Conservation (phyloP, 495 filamentous ascomycete genomes). For the Neurospora sp. region DNA sequence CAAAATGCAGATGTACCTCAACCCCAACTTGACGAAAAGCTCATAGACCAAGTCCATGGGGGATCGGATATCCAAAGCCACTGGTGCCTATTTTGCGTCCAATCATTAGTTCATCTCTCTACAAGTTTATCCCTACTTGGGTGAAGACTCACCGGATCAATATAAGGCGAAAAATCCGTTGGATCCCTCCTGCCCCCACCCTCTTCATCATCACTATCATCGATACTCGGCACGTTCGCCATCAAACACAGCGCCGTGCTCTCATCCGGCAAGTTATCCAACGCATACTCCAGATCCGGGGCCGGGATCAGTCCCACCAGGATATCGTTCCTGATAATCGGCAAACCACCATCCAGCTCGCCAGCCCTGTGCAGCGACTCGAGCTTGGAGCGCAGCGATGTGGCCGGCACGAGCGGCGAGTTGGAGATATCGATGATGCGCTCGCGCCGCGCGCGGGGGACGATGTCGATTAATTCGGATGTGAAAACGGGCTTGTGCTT, state of each 20-base stretch:
- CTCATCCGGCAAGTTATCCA: slow-evolving; percentile 73
- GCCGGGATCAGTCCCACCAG: slow-evolving; percentile 87
- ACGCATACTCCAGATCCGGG: slow-evolving; percentile 86
- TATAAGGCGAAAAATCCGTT: slow-evolving; percentile 80
- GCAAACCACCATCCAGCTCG: slow-evolving; percentile 85
- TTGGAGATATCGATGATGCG: slow-evolving; percentile 80
- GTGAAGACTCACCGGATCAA: slow-evolving; percentile 58
- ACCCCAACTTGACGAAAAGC: slow-evolving; percentile 87
- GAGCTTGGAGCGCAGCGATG: slow-evolving; percentile 65
- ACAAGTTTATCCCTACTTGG: too few species aligned
- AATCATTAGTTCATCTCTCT: not conserved
- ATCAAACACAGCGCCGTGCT: slow-evolving; percentile 69
- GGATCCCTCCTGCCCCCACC: slow-evolving; percentile 45
- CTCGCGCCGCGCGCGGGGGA: slow-evolving; percentile 58
- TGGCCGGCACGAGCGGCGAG: slow-evolving; percentile 67
- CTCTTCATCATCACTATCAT: slow-evolving; percentile 41
- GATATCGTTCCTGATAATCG: slow-evolving; percentile 69
- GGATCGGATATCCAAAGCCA: slow-evolving; percentile 78
- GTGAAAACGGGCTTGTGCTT: slow-evolving; percentile 87
- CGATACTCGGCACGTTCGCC: slow-evolving; percentile 48
- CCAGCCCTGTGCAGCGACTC: slow-evolving; percentile 73
- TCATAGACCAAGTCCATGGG: slow-evolving; percentile 96
- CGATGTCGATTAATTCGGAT: slow-evolving; percentile 74
- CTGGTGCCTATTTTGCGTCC: slow-evolving; percentile 48
- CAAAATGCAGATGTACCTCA: slow-evolving; percentile 87